These are phyloP conservation scores for Cyberlindnera lachancei DNA, from an alignment of 805 yeast species.

Conservation along the genomic window DNA sequence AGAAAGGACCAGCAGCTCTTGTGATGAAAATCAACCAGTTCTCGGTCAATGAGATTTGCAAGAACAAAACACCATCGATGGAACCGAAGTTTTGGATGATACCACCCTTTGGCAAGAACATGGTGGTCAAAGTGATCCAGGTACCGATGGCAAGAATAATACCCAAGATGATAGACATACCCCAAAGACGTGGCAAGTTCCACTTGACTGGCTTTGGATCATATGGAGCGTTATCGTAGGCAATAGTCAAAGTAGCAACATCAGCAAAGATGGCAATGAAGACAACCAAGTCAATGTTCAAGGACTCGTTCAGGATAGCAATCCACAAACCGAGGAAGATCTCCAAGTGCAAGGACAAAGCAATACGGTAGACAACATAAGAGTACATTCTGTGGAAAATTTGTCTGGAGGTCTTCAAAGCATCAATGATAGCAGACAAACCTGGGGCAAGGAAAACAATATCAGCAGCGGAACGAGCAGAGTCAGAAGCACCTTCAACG, in stretches of 20 bases:
- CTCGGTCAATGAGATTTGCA: conserved; percentile 91
- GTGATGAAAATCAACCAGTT: conserved; percentile 96
- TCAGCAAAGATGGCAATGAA: conserved; percentile 97
- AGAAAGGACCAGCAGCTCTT: conserved; percentile 97
- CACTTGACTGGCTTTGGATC: conserved; percentile 91
- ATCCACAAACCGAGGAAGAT: conserved; percentile 94
- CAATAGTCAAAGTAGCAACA: conserved; percentile 95
- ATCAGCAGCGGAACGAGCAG: conserved; percentile 96
- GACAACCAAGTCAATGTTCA: conserved; percentile 86
- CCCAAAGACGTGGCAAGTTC: conserved; percentile 97
- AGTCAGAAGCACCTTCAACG: conserved; percentile 96
- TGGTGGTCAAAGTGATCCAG: conserved; percentile 92
- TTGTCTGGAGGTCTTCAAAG: conserved; percentile 90
- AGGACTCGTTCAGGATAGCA: conserved; percentile 81
- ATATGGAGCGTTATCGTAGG: conserved; percentile 95
- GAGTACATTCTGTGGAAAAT: conserved; percentile 99
- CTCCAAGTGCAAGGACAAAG: conserved; percentile 90
- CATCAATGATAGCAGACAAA: conserved; percentile 91
- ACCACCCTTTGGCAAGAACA: conserved; percentile 88
- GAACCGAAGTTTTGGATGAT: conserved; percentile 95
- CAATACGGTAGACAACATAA: conserved; percentile 96
- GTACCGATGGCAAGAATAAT: conserved; percentile 81
- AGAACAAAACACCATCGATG: conserved; percentile 86
- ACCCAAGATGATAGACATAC: conserved; percentile 89
- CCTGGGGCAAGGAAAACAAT: conserved; percentile 94